phyloP scores from a whole-genome alignment of 345 rosid genomes.

The Eucalyptus shirleyi region DNA sequence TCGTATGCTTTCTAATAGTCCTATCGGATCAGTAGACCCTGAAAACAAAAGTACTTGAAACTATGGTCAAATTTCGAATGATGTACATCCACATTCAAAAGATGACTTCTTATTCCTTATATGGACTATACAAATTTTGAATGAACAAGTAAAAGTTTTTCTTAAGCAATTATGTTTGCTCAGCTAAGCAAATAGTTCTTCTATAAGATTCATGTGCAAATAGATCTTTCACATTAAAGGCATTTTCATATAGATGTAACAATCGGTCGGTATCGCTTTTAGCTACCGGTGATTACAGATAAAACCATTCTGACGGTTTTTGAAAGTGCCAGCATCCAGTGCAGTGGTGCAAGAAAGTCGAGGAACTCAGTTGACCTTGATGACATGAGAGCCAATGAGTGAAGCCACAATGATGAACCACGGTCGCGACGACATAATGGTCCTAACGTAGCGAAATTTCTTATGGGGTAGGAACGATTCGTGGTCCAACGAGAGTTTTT shows the following conservation, averaged over 20 bases:
- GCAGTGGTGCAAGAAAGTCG: neutral
- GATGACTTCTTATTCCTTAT: neutral
- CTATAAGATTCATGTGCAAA: neutral
- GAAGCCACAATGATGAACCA: neutral
- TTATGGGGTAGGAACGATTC: neutral
- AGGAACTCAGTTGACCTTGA: neutral
- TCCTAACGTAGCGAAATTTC: neutral
- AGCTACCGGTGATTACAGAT: neutral
- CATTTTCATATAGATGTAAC: neutral
- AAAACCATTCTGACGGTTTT: neutral
- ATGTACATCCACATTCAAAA: neutral
- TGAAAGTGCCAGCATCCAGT: neutral
- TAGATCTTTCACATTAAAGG: neutral
- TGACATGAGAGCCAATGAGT: neutral
- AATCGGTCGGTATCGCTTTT: neutral
- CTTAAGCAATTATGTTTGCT: neutral
- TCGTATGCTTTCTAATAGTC: neutral
- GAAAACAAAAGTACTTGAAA: neutral
- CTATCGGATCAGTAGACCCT: neutral
- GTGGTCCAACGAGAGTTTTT: neutral
- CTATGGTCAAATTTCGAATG: neutral
- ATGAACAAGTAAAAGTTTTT: neutral
- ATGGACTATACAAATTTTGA: neutral
- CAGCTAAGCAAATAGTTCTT: neutral
- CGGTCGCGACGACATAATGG: rapidly evolving